Conservation (phyloP, 1,284 basidiomycete species). For the Boletus sp. region DNA sequence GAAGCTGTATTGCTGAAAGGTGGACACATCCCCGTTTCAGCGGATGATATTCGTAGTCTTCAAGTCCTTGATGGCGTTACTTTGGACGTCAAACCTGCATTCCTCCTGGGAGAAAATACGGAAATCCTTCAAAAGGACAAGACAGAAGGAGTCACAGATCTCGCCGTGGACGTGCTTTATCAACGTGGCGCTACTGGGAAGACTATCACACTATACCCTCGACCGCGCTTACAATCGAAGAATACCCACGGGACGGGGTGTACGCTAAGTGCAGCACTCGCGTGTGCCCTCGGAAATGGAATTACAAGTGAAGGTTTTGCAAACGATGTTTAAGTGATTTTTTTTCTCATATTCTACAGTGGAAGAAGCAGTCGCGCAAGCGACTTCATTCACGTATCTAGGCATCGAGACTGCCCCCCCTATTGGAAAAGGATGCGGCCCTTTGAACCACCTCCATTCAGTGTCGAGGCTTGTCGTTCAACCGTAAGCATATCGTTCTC, state of each 20-base stretch:
- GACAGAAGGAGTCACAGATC: slow-evolving; percentile 18
- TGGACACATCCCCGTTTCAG: slow-evolving; percentile 63
- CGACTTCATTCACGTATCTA: slow-evolving; percentile 71
- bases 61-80: background rate
- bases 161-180: slow-evolving; percentile 80
- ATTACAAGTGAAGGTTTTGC: slow-evolving; percentile 40
- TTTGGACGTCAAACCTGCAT: slow-evolving; percentile 34
- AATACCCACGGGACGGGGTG: slow-evolving; percentile 95
- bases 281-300: slow-evolving; percentile 58
- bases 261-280: slow-evolving; percentile 84
- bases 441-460: slow-evolving; percentile 83
- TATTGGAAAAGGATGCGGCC: slow-evolving; percentile 80
- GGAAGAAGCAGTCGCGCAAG: slow-evolving; percentile 55
- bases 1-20: slow-evolving; percentile 82
- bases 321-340: background rate
- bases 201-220: slow-evolving; percentile 56
- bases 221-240: slow-evolving; percentile 63
- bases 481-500: slow-evolving; percentile 43
- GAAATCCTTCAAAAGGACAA: slow-evolving; percentile 49
- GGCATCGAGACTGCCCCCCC: slow-evolving; percentile 73
- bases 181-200: slow-evolving; percentile 32
- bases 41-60: slow-evolving; percentile 13
- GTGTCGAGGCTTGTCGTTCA: slow-evolving; percentile 53
- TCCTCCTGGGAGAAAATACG: slow-evolving; percentile 54
- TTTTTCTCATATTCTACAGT: slow-evolving; percentile 39